Evolutionary conservation across 305 asterid species (phyloP).

Genomic region (Plantago lanceolata): DNA sequence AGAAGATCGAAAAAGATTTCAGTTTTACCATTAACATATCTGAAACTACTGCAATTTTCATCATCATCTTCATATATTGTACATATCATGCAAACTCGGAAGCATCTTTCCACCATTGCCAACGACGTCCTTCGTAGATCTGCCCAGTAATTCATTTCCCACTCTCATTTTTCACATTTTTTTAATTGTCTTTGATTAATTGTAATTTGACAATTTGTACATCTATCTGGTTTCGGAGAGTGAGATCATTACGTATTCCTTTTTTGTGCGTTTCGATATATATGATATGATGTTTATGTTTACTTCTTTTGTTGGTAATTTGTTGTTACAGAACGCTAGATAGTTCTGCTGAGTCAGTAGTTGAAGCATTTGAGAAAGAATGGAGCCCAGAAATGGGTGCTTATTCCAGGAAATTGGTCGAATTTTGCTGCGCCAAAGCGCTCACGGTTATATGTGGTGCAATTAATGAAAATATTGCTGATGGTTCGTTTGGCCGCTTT

Average conservation of each 20-base stretch:
- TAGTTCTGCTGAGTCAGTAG: slow-evolving; percentile 40
- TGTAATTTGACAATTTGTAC: too few relatives aligned
- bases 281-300: too few relatives aligned
- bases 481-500: slow-evolving; percentile 64
- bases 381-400: slow-evolving; percentile 43
- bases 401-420: slow-evolving; percentile 63
- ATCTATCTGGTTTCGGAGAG: too few relatives aligned
- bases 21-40: too few relatives aligned
- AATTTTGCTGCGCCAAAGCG: slow-evolving; percentile 60
- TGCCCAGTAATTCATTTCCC: slow-evolving; percentile 38
- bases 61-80: too few relatives aligned
- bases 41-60: too few relatives aligned
- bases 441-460: slow-evolving; percentile 42
- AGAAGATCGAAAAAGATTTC: too few relatives aligned
- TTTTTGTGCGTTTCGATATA: too few relatives aligned
- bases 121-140: slow-evolving; percentile 52
- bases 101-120: slow-evolving; percentile 70
- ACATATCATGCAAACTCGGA: slow-evolving; percentile 39
- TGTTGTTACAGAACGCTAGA: slow-evolving; percentile 45
- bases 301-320: too few relatives aligned
- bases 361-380: slow-evolving; percentile 51
- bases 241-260: too few relatives aligned
- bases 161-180: background rate
- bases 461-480: slow-evolving; percentile 45
- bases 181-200: background rate